phyloP scores from a whole-genome alignment of 2,329 filamentous ascomycete species.

The Colletotrichum echinochloae region DNA sequence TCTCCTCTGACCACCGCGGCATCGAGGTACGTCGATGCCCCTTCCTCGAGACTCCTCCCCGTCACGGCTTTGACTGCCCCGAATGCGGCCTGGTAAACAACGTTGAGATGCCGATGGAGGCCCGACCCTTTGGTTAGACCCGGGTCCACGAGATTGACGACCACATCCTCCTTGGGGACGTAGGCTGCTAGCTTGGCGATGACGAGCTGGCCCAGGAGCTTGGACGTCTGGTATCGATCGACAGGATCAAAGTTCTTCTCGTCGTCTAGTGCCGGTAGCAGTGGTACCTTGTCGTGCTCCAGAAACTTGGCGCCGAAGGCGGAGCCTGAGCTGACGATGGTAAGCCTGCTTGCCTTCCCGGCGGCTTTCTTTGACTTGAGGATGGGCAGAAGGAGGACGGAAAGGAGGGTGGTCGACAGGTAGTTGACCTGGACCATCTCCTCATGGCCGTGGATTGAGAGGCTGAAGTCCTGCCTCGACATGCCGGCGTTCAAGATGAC shows the following conservation, averaged over 20 bases:
- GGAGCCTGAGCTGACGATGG: conserved; percentile 49
- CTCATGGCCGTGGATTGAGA: conserved; percentile 53
- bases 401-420: conserved; percentile 62
- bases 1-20: conserved; percentile 57
- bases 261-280: conserved; percentile 49
- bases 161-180: conserved; percentile 53
- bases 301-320: conserved; percentile 44
- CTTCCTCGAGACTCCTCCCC: conserved; percentile 50
- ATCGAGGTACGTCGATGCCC: conserved; percentile 60
- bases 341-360: conserved; percentile 44
- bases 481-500: conserved; percentile 53
- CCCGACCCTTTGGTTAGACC: conserved; percentile 55
- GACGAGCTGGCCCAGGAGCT: conserved; percentile 51
- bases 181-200: conserved; percentile 51
- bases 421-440: conserved; percentile 63
- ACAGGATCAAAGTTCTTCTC: conserved; percentile 40
- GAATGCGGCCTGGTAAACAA: not conserved
- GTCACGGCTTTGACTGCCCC: conserved; percentile 41
- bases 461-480: conserved; percentile 42
- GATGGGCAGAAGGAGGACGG: conserved; percentile 50
- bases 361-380: conserved; percentile 45
- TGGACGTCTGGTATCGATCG: conserved; percentile 45
- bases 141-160: conserved; percentile 63
- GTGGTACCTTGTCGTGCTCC: conserved; percentile 39
- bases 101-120: conserved; percentile 49